Conservation (phyloP, 2,329 filamentous ascomycete genomes). For the Mycosphaerella sp. region DNA sequence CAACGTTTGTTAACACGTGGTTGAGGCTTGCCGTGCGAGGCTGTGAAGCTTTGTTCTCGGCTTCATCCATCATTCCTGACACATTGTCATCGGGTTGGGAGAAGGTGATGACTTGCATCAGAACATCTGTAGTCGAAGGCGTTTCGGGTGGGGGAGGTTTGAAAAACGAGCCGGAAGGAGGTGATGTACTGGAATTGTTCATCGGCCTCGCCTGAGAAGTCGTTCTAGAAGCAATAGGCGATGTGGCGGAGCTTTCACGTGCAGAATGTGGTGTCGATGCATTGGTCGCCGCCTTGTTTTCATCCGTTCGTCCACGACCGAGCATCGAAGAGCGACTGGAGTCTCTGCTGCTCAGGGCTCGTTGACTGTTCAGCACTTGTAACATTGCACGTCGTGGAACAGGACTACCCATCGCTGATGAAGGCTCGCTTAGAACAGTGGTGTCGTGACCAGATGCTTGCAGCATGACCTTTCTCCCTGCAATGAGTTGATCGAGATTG, state of each 20-base stretch:
- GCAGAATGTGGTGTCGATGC: constrained; percentile 2
- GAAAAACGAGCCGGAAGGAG: constrained; percentile 23
- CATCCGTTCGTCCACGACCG: constrained; percentile 12
- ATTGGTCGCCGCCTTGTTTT: constrained; percentile 15
- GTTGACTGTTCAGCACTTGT: constrained; percentile 11
- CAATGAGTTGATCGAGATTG: constrained; percentile 44
- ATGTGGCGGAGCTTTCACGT: constrained; percentile 7
- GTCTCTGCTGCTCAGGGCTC: constrained; percentile 17
- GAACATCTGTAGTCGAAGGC: constrained; percentile 31
- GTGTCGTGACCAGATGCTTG: constrained; percentile 40
- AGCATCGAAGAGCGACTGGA: constrained; percentile 21
- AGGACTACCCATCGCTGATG: constrained; percentile 21
- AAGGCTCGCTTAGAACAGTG: constrained; percentile 21
- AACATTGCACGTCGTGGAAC: constrained; percentile 7
- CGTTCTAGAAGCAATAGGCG: constrained; percentile 7
- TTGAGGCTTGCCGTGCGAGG: constrained; percentile 39
- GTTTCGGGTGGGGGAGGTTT: constrained; percentile 33
- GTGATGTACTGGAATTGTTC: neutral
- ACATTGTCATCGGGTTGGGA: neutral
- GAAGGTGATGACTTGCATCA: constrained; percentile 31
- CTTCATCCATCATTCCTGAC: constrained; percentile 12
- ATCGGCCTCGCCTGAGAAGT: constrained; percentile 10
- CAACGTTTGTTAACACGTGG: constrained; percentile 47
- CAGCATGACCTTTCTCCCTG: constrained; percentile 46
- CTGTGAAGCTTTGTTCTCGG: constrained; percentile 19